Evolutionary conservation across 306 rosid genomes (phyloP), one percentile per base, ranked within the genome.

Genomic region (Elaeagnus macrophylla): DNA sequence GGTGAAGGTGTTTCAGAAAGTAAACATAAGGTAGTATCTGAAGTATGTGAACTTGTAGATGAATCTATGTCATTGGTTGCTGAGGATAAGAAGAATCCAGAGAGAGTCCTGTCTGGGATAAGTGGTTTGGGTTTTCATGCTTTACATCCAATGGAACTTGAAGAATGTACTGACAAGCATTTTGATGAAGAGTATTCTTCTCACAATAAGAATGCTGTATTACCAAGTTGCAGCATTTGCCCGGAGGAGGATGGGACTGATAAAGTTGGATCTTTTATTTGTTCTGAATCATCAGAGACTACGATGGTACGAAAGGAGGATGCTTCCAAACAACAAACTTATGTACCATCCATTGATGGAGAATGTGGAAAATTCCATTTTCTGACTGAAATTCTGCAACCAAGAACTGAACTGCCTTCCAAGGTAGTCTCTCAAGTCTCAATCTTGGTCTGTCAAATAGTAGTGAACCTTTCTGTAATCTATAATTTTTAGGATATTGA

Each of bases 341-440:
- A 36, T 50, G 65, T 53, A 12, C n/a, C 48, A 36, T 51, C 59
- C 72, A 70, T 63, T 73, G 50, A 66, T 16, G 72, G 63, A 60
- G 82, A 47, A 68, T 38, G 65, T 10, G 77, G 64, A 35, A 60
- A 62, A 44, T 67, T 77, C 40, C 71, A 17, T 58, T 79, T 79
- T 57, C 76, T 39, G 50, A 53, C 79, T 6, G 74, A 66, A 68
- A 12, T 42, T 37, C 62, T 72, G 56, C 75, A 57, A 16, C 19
- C 78, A 60, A 59, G 64, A 56, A 54, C 71, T 47, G 72, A 65
- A 68, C 69, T 67, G 56, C 62, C 37, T 45, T 78, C 75, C 18
- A 56, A 75, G 95, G 97, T 89, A 75, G 64, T 14, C 39, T 37
- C 32, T 25, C 32, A 25, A 44, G 14, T 12, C 51, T 52, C 59